These are phyloP conservation scores for Calonectria leucothoes DNA, from an alignment of 2,329 filamentous ascomycete species.

Conservation along the genomic window DNA sequence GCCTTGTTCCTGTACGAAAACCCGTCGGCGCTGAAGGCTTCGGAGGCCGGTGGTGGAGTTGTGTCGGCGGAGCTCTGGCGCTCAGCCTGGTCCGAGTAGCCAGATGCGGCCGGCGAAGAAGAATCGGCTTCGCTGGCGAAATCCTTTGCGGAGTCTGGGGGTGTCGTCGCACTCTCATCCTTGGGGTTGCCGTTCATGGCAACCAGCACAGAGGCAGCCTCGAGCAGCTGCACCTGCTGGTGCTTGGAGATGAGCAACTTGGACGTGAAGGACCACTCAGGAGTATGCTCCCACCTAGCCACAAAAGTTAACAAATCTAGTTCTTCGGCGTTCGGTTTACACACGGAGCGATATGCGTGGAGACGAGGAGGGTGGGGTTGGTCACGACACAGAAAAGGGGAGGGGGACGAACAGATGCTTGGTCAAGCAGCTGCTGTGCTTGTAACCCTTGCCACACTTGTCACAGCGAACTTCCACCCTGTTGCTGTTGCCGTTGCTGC, in stretches of 20 bases:
- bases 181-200: constrained; percentile 77
- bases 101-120: constrained; percentile 82
- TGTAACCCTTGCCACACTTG: constrained; percentile 99
- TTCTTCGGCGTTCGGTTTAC: too few species aligned
- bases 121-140: constrained; percentile 85
- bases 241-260: constrained; percentile 99
- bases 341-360: too few species aligned
- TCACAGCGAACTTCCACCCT: constrained; percentile 93
- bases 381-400: constrained; percentile 57
- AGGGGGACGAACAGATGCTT: constrained; percentile 98
- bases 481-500: too few species aligned
- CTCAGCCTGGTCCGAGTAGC: constrained; percentile 82
- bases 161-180: constrained; percentile 65
- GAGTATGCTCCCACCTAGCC: constrained; percentile 96
- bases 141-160: constrained; percentile 74
- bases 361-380: constrained; percentile 46
- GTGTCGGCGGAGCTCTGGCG: constrained; percentile 89
- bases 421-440: constrained; percentile 99
- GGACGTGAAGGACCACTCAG: constrained; percentile 96
- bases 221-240: constrained; percentile 96
- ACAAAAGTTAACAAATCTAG: constrained; percentile 41
- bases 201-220: constrained; percentile 95
- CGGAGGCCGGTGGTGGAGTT: constrained; percentile 85
- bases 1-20: constrained; percentile 67
- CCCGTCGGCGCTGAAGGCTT: constrained; percentile 68